Evolutionary conservation across 495 filamentous ascomycete species (phyloP).

Genomic region (Friedmanniomyces simplex): DNA sequence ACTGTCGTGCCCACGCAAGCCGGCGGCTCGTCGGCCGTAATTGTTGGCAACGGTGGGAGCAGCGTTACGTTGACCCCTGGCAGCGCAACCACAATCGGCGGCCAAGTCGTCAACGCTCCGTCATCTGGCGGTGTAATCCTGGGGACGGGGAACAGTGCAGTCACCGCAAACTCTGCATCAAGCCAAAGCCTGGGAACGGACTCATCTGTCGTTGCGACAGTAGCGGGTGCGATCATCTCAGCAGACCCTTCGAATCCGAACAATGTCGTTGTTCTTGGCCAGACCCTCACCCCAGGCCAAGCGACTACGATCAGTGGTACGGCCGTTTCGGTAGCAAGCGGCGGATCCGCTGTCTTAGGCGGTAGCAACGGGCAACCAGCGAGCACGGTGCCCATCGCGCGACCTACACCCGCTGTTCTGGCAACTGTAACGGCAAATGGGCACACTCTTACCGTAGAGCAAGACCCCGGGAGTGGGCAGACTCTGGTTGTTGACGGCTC

Average conservation of each 20-base stretch:
- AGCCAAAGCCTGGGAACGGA: background rate
- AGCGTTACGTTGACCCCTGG: background rate
- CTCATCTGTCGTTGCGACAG: background rate
- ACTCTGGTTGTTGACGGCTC: background rate
- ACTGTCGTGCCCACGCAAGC: background rate
- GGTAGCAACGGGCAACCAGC: constrained; percentile 1
- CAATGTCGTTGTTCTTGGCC: background rate
- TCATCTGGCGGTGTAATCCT: background rate
- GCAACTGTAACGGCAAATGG: background rate
- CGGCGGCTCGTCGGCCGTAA: background rate
- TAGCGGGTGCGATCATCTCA: background rate
- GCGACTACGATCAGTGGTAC: background rate
- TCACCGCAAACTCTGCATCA: background rate
- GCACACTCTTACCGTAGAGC: background rate
- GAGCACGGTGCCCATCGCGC: background rate
- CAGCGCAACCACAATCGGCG: background rate
- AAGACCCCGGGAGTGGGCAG: background rate
- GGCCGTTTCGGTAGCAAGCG: background rate
- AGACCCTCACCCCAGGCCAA: constrained; percentile 5
- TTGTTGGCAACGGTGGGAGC: background rate
- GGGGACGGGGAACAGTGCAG: background rate
- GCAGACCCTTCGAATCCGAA: background rate
- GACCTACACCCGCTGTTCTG: background rate
- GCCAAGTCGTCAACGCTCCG: background rate
- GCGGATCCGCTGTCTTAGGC: background rate